These are phyloP conservation scores for Pseudogymnoascus sp. DNA, from an alignment of 2,329 filamentous ascomycete species.

Conservation along the genomic window DNA sequence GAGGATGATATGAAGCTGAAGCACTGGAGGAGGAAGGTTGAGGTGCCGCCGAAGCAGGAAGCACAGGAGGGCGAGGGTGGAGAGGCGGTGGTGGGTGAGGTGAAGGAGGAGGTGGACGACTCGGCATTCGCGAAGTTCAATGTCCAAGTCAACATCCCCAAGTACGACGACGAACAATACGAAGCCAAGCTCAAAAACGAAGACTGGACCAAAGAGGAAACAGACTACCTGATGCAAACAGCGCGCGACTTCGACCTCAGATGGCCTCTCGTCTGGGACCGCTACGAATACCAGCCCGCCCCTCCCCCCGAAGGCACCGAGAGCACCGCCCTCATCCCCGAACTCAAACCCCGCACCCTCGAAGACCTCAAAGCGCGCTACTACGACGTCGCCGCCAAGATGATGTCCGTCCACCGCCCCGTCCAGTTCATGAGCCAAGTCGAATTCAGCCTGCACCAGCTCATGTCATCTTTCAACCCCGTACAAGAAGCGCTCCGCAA, in stretches of 20 bases:
- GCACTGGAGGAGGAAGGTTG: slow-evolving; percentile 70
- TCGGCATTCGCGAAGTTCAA: slow-evolving; percentile 80
- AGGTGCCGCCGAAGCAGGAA: slow-evolving; percentile 31
- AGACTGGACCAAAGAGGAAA: slow-evolving; percentile 88
- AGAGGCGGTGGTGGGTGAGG: slow-evolving; percentile 32
- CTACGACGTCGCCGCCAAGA: slow-evolving; percentile 74
- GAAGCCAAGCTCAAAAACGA: slow-evolving; percentile 60
- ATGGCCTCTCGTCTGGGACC: slow-evolving; percentile 87
- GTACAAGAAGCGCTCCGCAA: slow-evolving; percentile 72
- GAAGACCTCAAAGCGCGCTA: slow-evolving; percentile 90
- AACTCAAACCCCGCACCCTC: slow-evolving; percentile 51
- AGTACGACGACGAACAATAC: slow-evolving; percentile 85
- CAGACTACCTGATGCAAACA: slow-evolving; percentile 75
- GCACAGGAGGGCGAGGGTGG: slow-evolving; percentile 28
- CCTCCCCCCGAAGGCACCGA: slow-evolving; percentile 35
- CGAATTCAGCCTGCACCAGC: slow-evolving; percentile 76
- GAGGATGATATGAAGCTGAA: slow-evolving; percentile 60
- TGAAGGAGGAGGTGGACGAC: slow-evolving; percentile 40
- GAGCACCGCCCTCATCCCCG: slow-evolving; percentile 45
- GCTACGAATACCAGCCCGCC: slow-evolving; percentile 65
- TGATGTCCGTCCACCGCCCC: slow-evolving; percentile 72
- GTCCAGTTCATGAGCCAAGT: slow-evolving; percentile 78
- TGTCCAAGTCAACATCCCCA: slow-evolving; percentile 65
- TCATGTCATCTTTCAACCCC: slow-evolving; percentile 79
- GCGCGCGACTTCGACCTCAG: slow-evolving; percentile 74